Base-by-base conservation (phyloP, 805 yeast genomes). In the Candida nonsorbophila region DNA sequence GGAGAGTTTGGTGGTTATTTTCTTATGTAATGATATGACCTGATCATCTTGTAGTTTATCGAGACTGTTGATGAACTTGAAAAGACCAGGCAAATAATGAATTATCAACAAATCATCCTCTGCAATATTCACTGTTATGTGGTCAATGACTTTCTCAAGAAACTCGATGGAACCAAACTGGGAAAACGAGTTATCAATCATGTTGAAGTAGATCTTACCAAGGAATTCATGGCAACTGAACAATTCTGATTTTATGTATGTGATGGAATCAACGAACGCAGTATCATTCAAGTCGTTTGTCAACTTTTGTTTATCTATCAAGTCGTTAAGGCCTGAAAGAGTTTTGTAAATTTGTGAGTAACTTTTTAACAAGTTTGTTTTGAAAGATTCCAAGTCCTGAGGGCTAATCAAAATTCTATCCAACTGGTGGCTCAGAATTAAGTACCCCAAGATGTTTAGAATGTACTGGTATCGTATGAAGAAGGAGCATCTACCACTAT, bases 401-500 rank as follows among this genome's bases (percentile, higher is more conserved):
- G n/a, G n/a, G n/a, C n/a, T n/a, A n/a, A n/a, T n/a, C n/a, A n/a
- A n/a, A n/a, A n/a, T n/a, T n/a, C n/a, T n/a, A 18, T 51, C 35
- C 17, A 57, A 27, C 29, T 41, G 45, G 7, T 41, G 32, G 15
- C 45, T 40, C 7, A 54, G 30, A 9, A 54, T 36, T 24, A 56
- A 39, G 35, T 33, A 55, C 12, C 61, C 63, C 21, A 74, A 64
- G 14, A 82, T 77, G 40, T 82, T 84, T 23, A 90, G 53, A n/a
- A 88, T 75, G 38, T 74, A 81, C 43, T 77, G 81, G 29, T 80
- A 69, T 42, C 97, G 70, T 29, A 74, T 58, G 45, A 77, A 84
- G 51, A 73, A 86, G 7, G 76, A 67, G 5, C 82, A 71, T 34
- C 77, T 71, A 1, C 92, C 95, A 13, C 72, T 62, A 40, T 81